A percentile compares a stretch with the other conserved stretches of the same genome.
Evolutionary conservation across 768 basidiomycete species (phyloP).

Genomic region (Gymnopilus dilepis): DNA sequence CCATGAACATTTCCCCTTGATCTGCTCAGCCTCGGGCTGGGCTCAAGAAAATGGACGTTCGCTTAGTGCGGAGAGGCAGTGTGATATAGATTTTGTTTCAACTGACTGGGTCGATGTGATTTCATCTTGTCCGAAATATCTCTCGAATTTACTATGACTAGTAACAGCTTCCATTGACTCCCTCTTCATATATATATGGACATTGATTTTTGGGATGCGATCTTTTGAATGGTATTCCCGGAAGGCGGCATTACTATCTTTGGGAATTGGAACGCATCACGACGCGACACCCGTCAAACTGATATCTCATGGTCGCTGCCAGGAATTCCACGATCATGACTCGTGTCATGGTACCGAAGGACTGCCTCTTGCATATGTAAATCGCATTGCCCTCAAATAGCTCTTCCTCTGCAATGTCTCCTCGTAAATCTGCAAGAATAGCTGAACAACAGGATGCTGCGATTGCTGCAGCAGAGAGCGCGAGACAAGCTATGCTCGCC

Average conservation of each 20-base stretch:
- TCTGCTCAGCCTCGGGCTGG: neutral
- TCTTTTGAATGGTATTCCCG: too few relatives aligned
- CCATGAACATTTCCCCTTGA: constrained; percentile 12
- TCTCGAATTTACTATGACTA: too few relatives aligned
- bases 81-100: too few relatives aligned
- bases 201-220: too few relatives aligned
- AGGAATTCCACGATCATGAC: too few relatives aligned
- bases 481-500: neutral
- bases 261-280: neutral
- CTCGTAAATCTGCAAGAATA: constrained; percentile 3
- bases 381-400: neutral
- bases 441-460: neutral
- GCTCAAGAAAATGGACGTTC: too few relatives aligned
- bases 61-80: too few relatives aligned
- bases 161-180: too few relatives aligned
- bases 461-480: neutral
- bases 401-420: constrained; percentile 2
- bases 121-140: too few relatives aligned
- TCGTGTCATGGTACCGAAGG: neutral
- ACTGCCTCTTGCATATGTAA: neutral
- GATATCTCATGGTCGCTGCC: neutral
- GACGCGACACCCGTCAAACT: neutral
- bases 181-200: too few relatives aligned
- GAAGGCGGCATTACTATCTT: neutral
- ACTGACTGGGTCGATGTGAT: too few relatives aligned